Percentiles rank a stretch among this genome's conserved stretches.
phyloP scores from a whole-genome alignment of 2,329 filamentous ascomycete genomes.

The Ilyonectria destructans region DNA sequence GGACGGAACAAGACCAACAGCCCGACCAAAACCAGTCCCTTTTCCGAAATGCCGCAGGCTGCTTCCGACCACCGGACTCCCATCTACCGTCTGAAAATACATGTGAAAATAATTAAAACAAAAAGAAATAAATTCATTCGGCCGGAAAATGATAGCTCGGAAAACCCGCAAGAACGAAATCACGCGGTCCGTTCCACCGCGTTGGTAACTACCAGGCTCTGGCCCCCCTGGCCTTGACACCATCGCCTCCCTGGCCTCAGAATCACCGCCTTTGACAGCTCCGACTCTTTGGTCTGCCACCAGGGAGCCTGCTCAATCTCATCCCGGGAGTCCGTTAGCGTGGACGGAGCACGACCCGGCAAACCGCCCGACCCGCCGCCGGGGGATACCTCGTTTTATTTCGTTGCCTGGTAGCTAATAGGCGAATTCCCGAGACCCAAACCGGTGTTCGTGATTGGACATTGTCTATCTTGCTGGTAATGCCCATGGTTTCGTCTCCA shows the following conservation, averaged over 20 bases:
- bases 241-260: conserved; percentile 37
- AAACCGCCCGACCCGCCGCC: conserved; percentile 28
- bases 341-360: conserved; percentile 38
- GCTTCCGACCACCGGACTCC: conserved; percentile 20
- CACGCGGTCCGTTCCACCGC: conserved; percentile 31
- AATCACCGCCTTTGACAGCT: conserved; percentile 27
- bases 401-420: conserved; percentile 36
- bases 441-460: conserved; percentile 40
- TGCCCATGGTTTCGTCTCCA: neutral
- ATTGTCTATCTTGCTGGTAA: conserved; percentile 27
- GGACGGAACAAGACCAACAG: neutral
- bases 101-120: conserved; percentile 17
- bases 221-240: conserved; percentile 8
- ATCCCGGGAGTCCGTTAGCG: conserved; percentile 20
- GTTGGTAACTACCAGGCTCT: conserved; percentile 24
- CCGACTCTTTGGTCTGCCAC: conserved; percentile 33
- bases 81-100: neutral
- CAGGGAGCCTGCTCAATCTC: conserved; percentile 17
- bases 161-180: conserved; percentile 20
- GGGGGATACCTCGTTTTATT: conserved; percentile 17
- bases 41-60: neutral
- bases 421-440: conserved; percentile 34
- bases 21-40: conserved; percentile 1
- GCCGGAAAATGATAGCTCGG: conserved; percentile 23
- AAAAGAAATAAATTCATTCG: conserved; percentile 1